These are phyloP conservation scores for Candida xyloterini DNA, from an alignment of 805 yeast species.

Conservation along the genomic window DNA sequence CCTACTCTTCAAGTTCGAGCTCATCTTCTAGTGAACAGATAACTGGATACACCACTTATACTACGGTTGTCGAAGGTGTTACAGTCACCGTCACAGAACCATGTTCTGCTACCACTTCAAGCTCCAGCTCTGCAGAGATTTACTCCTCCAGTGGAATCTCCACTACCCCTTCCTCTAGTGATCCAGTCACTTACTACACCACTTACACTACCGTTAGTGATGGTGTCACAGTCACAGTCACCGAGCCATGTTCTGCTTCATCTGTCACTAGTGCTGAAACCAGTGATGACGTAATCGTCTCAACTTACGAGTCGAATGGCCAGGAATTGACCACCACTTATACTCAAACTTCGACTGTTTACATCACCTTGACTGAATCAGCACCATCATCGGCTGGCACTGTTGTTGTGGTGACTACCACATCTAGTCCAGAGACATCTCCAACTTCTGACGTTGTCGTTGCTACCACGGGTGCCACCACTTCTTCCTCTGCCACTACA, in stretches of 20 bases:
- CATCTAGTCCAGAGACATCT: neutral
- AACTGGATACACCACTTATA: constrained; percentile 16
- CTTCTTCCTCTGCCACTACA: constrained; percentile 12
- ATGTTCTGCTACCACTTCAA: constrained; percentile 8
- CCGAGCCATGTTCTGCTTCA: constrained; percentile 17
- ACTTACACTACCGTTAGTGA: constrained; percentile 19
- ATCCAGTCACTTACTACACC: constrained; percentile 11
- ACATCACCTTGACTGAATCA: constrained; percentile 14
- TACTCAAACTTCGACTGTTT: constrained; percentile 22
- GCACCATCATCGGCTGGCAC: constrained; percentile 6
- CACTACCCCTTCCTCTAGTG: neutral
- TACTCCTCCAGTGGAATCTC: neutral
- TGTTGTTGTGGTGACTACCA: constrained; percentile 9
- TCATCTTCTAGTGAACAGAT: neutral
- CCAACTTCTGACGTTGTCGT: constrained; percentile 5
- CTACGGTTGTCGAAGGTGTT: constrained; percentile 20
- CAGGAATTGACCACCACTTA: constrained; percentile 19
- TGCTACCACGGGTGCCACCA: constrained; percentile 1
- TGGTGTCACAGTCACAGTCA: constrained; percentile 23
- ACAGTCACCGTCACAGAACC: constrained; percentile 21
- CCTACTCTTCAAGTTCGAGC: neutral
- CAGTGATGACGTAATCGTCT: constrained; percentile 13
- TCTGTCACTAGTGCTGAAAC: constrained; percentile 3
- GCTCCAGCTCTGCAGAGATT: neutral
- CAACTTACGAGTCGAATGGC: constrained; percentile 18